phyloP scores from a whole-genome alignment of 345 rosid genomes.

The Balakata baccata region DNA sequence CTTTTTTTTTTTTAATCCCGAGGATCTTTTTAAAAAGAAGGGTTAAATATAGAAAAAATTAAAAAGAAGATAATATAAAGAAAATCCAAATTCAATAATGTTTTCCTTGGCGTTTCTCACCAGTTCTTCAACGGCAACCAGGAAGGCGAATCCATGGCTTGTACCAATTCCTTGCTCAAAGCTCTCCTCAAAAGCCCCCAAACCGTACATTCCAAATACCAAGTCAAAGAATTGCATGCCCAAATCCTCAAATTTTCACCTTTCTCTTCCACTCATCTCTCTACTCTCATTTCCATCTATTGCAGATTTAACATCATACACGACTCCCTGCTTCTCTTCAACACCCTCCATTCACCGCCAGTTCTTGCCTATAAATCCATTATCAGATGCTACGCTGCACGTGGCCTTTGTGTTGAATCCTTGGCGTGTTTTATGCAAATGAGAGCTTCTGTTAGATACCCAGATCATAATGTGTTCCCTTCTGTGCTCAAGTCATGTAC shows the following conservation, averaged over 20 bases:
- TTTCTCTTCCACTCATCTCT: slow-evolving; percentile 30
- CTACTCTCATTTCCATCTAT: slow-evolving; percentile 59
- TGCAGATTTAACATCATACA: slow-evolving; percentile 50
- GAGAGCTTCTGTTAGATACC: slow-evolving; percentile 55
- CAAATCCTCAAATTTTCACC: slow-evolving; percentile 52
- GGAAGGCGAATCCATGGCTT: slow-evolving; percentile 23
- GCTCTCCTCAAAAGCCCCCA: slow-evolving; percentile 37
- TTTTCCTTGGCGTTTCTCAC: neutral
- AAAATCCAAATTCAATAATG: neutral
- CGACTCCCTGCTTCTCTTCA: slow-evolving; percentile 49
- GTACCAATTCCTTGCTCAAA: slow-evolving; percentile 36
- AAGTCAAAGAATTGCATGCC: slow-evolving; percentile 72
- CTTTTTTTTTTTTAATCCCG: too few species aligned
- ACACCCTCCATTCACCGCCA: slow-evolving; percentile 49
- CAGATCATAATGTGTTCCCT: slow-evolving; percentile 69
- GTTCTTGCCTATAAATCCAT: slow-evolving; percentile 70
- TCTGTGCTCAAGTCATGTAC: slow-evolving; percentile 64
- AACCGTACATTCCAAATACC: slow-evolving; percentile 35
- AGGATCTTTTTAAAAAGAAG: too few species aligned
- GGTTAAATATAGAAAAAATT: too few species aligned
- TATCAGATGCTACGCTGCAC: slow-evolving; percentile 55
- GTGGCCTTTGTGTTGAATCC: slow-evolving; percentile 42
- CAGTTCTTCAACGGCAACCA: neutral
- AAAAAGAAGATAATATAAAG: too few species aligned
- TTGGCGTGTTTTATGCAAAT: slow-evolving; percentile 49